Conservation (phyloP, 1,284 basidiomycete genomes). For the Stygiomarasmius scandens region DNA sequence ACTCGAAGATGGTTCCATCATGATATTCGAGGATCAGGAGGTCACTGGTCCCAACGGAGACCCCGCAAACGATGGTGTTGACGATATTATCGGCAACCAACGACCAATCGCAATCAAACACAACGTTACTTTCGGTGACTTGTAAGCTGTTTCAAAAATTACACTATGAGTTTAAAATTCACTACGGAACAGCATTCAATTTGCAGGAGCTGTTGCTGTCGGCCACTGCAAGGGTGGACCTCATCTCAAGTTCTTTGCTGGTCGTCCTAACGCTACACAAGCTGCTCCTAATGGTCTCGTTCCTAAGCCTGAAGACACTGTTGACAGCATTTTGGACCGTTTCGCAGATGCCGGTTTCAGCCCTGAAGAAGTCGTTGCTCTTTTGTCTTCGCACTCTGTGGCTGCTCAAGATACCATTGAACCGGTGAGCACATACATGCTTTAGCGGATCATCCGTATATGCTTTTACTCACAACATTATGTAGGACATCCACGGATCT, state of each 20-base stretch:
- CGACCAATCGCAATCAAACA: constrained; percentile 35
- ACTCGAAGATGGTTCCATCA: constrained; percentile 37
- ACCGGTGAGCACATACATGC: background rate
- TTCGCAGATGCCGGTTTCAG: constrained; percentile 42
- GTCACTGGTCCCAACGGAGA: too few species aligned
- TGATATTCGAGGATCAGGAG: constrained; percentile 36
- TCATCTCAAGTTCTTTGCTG: constrained; percentile 36
- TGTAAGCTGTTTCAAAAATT: constrained; percentile 26
- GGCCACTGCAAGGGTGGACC: constrained; percentile 40
- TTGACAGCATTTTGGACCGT: constrained; percentile 35
- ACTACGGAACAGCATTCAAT: constrained; percentile 35
- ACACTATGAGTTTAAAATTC: background rate
- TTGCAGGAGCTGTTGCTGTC: constrained; percentile 42
- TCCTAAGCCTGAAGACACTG: constrained; percentile 34
- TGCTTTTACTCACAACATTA: background rate
- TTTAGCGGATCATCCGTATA: too few species aligned
- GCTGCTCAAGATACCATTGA: constrained; percentile 32
- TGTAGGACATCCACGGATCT: constrained; percentile 21
- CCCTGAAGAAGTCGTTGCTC: constrained; percentile 38
- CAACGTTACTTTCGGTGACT: constrained; percentile 41
- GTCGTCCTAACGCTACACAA: constrained; percentile 31
- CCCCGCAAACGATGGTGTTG: constrained; percentile 22
- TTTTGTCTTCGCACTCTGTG: constrained; percentile 40
- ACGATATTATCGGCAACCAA: constrained; percentile 37
- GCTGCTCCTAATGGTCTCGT: constrained; percentile 32